Base-by-base conservation (phyloP, 2,329 filamentous ascomycete species). In the Lecanicillium sp. region DNA sequence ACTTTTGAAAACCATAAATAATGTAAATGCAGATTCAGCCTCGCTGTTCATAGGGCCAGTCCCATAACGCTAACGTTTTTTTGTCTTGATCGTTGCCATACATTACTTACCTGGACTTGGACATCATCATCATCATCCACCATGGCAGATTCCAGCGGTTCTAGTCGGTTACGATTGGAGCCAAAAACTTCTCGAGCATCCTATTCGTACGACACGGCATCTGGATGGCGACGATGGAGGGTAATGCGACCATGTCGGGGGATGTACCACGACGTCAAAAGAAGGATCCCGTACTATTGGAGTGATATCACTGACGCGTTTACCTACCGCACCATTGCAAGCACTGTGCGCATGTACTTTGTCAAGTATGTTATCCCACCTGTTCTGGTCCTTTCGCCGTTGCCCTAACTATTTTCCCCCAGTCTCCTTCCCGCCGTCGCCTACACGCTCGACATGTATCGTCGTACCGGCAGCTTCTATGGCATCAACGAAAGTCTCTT, bases 321-420 rank as follows among this genome's bases (percentile, higher is more conserved):
- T 52, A 76, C 71, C 5, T 81, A 80, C 55, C 65, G 76, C 14
- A 74, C 71, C 3, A 62, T 79, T 33, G 74, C 76, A 5, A 76
- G 71, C 50, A 78, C 72, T 0, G 62, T 81, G 10, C 72, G 74
- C 2, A 81, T 80, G 64, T 79, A 79, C 60, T 80, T 80, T 60
- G 74, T 79, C 8, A 51, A 53, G 51, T 51, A 38, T 38, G 44
- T 49, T 21, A 27, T n/a, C n/a, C n/a, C n/a, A n/a, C n/a, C 15
- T 41, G n/a, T 8, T n/a, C 9, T 32, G 12, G 49, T 17, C 44
- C 37, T n/a, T n/a, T n/a, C n/a, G 9, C 44, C 44, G 14, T 39
- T 39, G 21, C 21, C 17, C 36, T 39, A 20, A 39, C 15, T 5
- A 20, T 7, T n/a, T n/a, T n/a, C n/a, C n/a, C 47, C 44, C 21